Base-by-base conservation (phyloP, 2,329 filamentous ascomycete species). In the Paraphoma chrysanthemicola region DNA sequence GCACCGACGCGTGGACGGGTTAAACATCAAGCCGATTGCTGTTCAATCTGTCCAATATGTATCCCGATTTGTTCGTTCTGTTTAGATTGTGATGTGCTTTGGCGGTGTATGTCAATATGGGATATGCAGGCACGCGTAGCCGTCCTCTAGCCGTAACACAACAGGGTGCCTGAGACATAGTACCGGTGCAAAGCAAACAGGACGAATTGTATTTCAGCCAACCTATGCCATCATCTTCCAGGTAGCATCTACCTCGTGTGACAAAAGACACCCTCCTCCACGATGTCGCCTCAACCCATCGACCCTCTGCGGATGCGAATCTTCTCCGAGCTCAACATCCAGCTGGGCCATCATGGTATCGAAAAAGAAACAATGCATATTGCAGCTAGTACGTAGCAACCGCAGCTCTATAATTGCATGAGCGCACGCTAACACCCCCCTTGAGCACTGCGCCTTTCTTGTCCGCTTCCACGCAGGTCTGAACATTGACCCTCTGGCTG, bases 301-400 rank as follows among this genome's bases (percentile, higher is more conserved):
- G 33, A 36, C 14, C 33, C 7, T 14, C 11, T 54, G 30, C 31
- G 46, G 8, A 33, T n/a, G n/a, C 47, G 53, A 46, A 51, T 54
- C 47, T 51, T 41, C 31, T 51, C 46, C n/a, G 47, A 51, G 16
- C 42, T 51, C 30, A 50, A 50, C 36, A 17, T 42, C 9, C 42
- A 54, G 17, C 29, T 51, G 11, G 14, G 41, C 2, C 41, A 44
- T 10, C 47, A 44, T 23, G 48, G 23, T 5, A 46, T 54, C 31
- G 28, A 44, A 17, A 54, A 43, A 23, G 31, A 48, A 28, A 17
- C 47, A 11, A 44, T 54, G 3, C 18, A 54, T 33, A 36, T 48
- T 12, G 33, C 39, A 17, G 8, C 29, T 11, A 48, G 46, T 38
- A 48, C 30, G 16, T 36, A 10, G 3, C 23, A 23, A 23, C 23